Percentiles rank a stretch among this genome's conserved stretches.
phyloP scores from a whole-genome alignment of 345 rosid genomes.

The Eucalyptus sideroxylon region DNA sequence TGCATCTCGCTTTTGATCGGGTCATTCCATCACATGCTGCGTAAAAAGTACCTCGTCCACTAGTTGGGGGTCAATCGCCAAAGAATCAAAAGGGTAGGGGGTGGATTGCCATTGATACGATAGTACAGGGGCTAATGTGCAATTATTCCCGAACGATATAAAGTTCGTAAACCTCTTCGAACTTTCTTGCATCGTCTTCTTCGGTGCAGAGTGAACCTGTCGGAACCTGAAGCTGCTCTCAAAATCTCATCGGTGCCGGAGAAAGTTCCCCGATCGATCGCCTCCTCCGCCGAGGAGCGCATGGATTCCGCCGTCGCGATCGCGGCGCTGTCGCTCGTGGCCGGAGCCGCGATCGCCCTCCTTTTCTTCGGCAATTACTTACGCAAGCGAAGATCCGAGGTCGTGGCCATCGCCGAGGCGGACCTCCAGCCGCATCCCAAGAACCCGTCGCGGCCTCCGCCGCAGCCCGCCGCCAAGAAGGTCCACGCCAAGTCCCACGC shows the following conservation, averaged over 20 bases:
- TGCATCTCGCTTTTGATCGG: neutral
- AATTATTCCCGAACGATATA: neutral
- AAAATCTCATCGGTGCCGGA: neutral
- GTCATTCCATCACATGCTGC: neutral
- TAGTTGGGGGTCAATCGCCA: neutral
- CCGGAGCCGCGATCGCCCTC: slow-evolving; percentile 59
- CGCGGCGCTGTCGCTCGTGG: slow-evolving; percentile 30
- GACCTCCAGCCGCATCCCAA: slow-evolving; percentile 47
- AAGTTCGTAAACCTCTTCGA: neutral
- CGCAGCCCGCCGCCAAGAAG: slow-evolving; percentile 31
- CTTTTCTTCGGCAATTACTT: slow-evolving; percentile 75
- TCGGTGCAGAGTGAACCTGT: neutral
- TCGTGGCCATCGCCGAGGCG: slow-evolving; percentile 50
- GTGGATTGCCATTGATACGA: neutral
- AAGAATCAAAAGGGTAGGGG: neutral
- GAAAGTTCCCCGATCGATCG: neutral
- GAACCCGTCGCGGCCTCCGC: slow-evolving; percentile 26
- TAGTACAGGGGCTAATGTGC: neutral
- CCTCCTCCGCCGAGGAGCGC: neutral
- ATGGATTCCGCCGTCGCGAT: slow-evolving; percentile 60
- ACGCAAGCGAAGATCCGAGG: slow-evolving; percentile 66
- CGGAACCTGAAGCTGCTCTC: neutral
- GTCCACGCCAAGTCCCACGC: slow-evolving; percentile 54
- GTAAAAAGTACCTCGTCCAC: neutral
- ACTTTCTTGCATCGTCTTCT: neutral